Evolutionary conservation across 441 rosid genomes (phyloP).

Genomic region (Corymbia citriodora): DNA sequence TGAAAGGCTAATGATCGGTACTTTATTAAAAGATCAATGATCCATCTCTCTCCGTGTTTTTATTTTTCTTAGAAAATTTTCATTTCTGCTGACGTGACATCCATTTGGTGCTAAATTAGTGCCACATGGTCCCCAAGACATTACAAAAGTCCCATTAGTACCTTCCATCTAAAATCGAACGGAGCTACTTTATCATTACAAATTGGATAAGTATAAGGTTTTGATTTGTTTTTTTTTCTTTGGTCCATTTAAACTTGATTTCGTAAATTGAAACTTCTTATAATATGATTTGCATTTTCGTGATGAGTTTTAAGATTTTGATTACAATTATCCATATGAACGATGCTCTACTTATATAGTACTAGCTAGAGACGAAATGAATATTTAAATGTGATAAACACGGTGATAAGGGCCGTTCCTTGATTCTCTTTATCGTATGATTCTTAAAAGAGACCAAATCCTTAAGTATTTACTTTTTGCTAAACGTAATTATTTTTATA

Average conservation of each 20-base stretch:
- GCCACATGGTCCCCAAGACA: not conserved
- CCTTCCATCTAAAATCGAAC: too few species aligned
- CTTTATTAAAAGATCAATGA: not conserved
- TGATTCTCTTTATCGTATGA: not conserved
- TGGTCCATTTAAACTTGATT: fast-evolving
- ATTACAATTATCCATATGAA: not conserved
- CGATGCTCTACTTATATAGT: not conserved
- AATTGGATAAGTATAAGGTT: not conserved
- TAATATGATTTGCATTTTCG: not conserved
- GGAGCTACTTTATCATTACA: not conserved
- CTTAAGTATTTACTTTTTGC: not conserved
- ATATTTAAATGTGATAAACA: not conserved
- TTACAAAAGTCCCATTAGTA: not conserved
- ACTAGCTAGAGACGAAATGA: not conserved
- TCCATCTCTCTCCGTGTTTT: not conserved
- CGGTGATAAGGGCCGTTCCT: not conserved
- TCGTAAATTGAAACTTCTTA: not conserved
- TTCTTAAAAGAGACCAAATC: not conserved
- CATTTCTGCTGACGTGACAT: not conserved
- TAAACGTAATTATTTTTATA: not conserved
- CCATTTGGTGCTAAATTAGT: not conserved
- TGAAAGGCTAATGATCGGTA: not conserved
- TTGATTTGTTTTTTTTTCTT: not conserved
- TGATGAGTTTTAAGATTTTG: not conserved
- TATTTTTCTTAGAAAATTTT: not conserved